phyloP scores from a whole-genome alignment of 345 rosid genomes.

The Lenwebbia sp. region DNA sequence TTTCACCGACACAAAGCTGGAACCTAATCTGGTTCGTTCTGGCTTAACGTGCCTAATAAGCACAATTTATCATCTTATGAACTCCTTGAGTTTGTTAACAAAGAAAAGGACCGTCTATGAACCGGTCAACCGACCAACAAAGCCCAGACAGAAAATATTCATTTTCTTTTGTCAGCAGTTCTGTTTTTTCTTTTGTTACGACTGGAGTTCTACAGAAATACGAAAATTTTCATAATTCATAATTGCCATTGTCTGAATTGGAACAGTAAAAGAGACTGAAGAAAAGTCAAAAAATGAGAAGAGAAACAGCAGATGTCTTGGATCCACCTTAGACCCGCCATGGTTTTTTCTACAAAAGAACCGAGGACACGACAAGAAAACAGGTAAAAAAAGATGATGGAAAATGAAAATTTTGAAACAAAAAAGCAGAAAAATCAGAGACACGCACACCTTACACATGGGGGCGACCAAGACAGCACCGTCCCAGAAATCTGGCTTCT shows the following conservation, averaged over 20 bases:
- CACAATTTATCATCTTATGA: too few relatives aligned
- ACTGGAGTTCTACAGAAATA: too few relatives aligned
- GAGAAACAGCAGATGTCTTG: too few relatives aligned
- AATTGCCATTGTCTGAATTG: too few relatives aligned
- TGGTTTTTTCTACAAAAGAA: too few relatives aligned
- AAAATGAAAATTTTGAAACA: neutral
- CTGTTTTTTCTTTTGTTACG: neutral
- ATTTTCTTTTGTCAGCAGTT: neutral
- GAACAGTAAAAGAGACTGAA: too few relatives aligned
- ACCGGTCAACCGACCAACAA: too few relatives aligned
- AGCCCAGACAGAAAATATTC: neutral
- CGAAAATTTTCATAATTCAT: too few relatives aligned
- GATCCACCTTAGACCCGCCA: too few relatives aligned
- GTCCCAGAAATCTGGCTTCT: conserved; percentile 65
- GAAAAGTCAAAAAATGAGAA: too few relatives aligned
- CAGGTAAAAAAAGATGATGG: neutral
- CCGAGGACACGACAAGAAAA: neutral
- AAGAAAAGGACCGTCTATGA: neutral
- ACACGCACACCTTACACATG: conserved; percentile 55
- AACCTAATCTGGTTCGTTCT: neutral
- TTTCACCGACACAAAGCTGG: neutral
- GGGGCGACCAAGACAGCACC: conserved; percentile 86
- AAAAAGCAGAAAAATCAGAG: neutral
- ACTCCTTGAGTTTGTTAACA: neutral
- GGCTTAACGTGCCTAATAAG: neutral